These are phyloP conservation scores for Syzygium syzygioides DNA, from an alignment of 441 rosid species.

Conservation along the genomic window DNA sequence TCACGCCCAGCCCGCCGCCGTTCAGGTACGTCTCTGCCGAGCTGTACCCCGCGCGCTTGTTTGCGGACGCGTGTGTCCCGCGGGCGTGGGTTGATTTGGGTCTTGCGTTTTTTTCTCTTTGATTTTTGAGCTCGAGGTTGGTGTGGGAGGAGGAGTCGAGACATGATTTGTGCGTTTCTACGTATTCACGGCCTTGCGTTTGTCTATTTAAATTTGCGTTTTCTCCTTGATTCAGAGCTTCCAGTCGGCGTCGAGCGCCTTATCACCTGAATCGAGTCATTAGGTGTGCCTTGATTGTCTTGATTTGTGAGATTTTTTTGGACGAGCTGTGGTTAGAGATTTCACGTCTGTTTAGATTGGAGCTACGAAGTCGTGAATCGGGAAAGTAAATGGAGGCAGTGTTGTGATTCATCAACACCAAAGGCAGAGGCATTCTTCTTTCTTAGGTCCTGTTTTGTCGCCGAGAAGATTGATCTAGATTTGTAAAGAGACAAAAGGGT, in stretches of 20 bases:
- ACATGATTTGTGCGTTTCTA: background rate
- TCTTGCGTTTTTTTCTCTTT: background rate
- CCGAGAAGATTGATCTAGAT: background rate
- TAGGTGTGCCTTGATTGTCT: background rate
- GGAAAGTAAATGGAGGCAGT: background rate
- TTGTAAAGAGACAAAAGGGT: background rate
- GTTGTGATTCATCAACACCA: background rate
- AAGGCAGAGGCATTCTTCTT: background rate
- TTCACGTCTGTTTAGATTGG: background rate
- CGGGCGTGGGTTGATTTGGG: background rate
- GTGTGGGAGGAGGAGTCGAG: background rate
- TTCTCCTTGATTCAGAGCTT: background rate
- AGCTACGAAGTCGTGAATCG: background rate
- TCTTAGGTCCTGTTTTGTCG: background rate
- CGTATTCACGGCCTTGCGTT: background rate
- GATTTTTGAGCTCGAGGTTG: background rate
- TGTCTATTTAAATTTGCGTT: background rate
- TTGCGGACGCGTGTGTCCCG: background rate
- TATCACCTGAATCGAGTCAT: background rate
- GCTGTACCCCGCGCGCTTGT: background rate
- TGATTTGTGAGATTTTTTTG: background rate
- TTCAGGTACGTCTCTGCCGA: background rate
- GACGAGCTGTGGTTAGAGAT: background rate
- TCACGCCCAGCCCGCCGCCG: background rate
- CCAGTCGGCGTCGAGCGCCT: background rate